Conservation (phyloP, 805 yeast species). For the Candida fluviatilis region DNA sequence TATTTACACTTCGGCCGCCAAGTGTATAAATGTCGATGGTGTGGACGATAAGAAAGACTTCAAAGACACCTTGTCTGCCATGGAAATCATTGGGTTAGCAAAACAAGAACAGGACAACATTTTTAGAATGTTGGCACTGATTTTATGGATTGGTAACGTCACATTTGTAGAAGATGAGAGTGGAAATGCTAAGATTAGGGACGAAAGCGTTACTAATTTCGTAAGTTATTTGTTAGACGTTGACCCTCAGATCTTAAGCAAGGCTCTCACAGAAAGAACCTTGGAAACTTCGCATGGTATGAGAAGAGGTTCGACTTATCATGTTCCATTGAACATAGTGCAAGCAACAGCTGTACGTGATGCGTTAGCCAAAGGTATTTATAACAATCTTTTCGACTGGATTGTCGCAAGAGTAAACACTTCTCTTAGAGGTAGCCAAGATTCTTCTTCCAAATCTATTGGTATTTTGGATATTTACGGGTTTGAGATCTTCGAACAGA, state of each 20-base stretch:
- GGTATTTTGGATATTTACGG: constrained; percentile 96
- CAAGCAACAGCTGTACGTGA: constrained; percentile 96
- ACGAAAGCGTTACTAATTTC: constrained; percentile 87
- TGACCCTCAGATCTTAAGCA: constrained; percentile 58
- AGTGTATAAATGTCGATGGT: constrained; percentile 81
- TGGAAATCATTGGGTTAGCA: constrained; percentile 80
- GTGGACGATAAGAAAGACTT: constrained; percentile 82
- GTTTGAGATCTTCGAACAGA: constrained; percentile 91
- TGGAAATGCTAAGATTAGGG: constrained; percentile 80
- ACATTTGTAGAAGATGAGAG: constrained; percentile 81
- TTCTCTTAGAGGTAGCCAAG: constrained; percentile 52
- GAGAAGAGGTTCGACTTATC: constrained; percentile 88
- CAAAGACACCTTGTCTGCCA: constrained; percentile 76
- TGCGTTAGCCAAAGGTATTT: constrained; percentile 91
- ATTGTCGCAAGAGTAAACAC: constrained; percentile 86
- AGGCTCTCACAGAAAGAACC: constrained; percentile 71
- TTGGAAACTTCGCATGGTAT: constrained; percentile 89
- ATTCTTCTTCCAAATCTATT: constrained; percentile 55
- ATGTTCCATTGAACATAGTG: constrained; percentile 84
- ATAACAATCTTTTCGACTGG: constrained; percentile 93
- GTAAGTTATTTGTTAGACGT: constrained; percentile 90
- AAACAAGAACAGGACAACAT: constrained; percentile 87
- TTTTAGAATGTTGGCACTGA: constrained; percentile 76
- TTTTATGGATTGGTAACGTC: constrained; percentile 93
- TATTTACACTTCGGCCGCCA: constrained; percentile 79